Evolutionary conservation across 75 land plant species (phyloP), one percentile per base, ranked within the genome.

Genomic region (Selaginella tamariscina): DNA sequence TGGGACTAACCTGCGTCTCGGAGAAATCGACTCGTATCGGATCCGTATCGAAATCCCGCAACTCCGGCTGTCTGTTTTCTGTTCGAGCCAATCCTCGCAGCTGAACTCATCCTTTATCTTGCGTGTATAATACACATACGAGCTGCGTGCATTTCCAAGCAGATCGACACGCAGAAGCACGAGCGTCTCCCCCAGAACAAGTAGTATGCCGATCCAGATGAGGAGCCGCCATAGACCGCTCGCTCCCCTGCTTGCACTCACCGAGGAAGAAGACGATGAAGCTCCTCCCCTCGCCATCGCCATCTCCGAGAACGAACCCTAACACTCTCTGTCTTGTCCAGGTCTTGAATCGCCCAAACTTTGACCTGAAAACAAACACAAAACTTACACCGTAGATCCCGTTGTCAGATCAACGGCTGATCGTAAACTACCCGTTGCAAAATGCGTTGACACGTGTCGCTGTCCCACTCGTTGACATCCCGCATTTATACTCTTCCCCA

Each of bases 81-180:
- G 77, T 80, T 86, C 89, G 75, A 92, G 71, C 87, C 87, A 88
- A 27, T 69, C 84, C 56, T 86, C 77, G 60, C 90, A 33, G 71
- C 74, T 5, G n/a, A n/a, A n/a, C n/a, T n/a, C n/a, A 39, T 39
- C 49, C 49, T 15, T 39, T 5, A 39, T 39, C 49, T 15, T 39
- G 11, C 49, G 5, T 15, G 5, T 15, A 5, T 5, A 5, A 15
- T 5, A 39, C 11, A 5, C 11, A 5, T 5, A 15, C 49, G 49
- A 5, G 49, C 49, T 39, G 11, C 49, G 5, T 15, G 49, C 49
- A 39, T 39, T 39, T 15, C 49, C 49, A 5, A 39, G 49, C 49
- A 39, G 49, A 39, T 39, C 49, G 49, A 39, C 49, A 15, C 49
- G 49, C 11, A 39, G 49, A 15, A 39, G 49, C 49, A 39, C 15